Evolutionary conservation across 2,329 filamentous ascomycete species (phyloP), one percentile per base, ranked within the genome.

Genomic region (Botryotinia calthae): DNA sequence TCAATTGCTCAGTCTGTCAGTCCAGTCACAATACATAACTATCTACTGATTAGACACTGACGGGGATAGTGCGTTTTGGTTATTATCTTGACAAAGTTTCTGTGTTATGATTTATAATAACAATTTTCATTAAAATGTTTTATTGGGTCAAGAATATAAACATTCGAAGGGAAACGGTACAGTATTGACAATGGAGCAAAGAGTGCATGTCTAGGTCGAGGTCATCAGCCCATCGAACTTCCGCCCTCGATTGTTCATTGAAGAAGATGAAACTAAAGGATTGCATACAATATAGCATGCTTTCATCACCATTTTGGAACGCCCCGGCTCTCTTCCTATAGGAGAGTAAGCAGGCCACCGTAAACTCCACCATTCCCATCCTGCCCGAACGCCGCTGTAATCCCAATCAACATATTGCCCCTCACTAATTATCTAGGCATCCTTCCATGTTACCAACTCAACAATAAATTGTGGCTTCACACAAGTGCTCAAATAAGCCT

Each of bases 401-500:
- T 46, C 34, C n/a, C 25, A 40, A 40, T 28, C 14, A 67, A 40
- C 22, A 22, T 42, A 68, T 28, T 42, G 20, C 7, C 51, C 34
- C 25, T 7, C 48, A 18, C 18, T 25, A 28, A n/a, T 16, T 25
- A 20, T 40, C 74, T 74, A 77, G 73, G 72, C 73, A 69, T 74
- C 76, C 76, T 81, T 81, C 80, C 80, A 81, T 25, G 74, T 65
- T 44, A 81, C 75, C 54, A 81, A 72, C 64, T 81, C 78, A 31
- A 81, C 79, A 34, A 75, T 73, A 65, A 81, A 81, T 8, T 77
- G 77, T 14, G 80, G 79, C 75, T 81, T 81, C 2, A 80, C 76
- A 9, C 78, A 78, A 40, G 93, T 90, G 64, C 86, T 85, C 76
- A 96, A 81, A 81, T 95, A 95, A 0, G 90, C 90, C 73, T 87